phyloP scores from a whole-genome alignment of 73 alveolate species.

The Tetrahymena borealis region DNA sequence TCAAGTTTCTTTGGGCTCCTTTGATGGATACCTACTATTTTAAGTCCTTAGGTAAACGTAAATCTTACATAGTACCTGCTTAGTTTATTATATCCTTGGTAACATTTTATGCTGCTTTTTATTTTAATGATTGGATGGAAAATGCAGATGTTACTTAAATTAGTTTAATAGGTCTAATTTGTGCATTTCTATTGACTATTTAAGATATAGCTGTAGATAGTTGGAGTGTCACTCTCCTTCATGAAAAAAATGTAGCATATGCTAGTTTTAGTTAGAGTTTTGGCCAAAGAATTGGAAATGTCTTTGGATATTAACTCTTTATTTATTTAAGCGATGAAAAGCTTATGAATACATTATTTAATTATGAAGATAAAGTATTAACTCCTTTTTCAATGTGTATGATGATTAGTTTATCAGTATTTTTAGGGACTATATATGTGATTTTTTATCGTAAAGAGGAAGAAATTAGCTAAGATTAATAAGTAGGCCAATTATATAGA shows the following conservation, averaged over 20 bases:
- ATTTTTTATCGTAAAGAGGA: background rate
- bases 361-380: background rate
- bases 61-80: slow-evolving; percentile 17
- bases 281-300: background rate
- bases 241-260: background rate
- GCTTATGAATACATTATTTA: background rate
- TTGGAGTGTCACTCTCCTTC: slow-evolving; percentile 15
- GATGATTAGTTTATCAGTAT: background rate
- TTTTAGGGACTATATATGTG: background rate
- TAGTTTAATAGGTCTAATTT: slow-evolving; percentile 4
- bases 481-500: background rate
- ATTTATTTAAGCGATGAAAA: background rate
- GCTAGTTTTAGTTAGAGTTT: background rate
- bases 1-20: slow-evolving; percentile 19
- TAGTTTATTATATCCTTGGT: slow-evolving; percentile 3
- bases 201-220: slow-evolving; percentile 33
- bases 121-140: slow-evolving; percentile 8
- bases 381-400: background rate
- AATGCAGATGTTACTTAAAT: background rate
- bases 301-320: background rate
- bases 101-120: background rate
- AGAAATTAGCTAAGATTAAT: background rate
- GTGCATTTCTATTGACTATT: background rate
- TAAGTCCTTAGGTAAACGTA: slow-evolving; percentile 14
- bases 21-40: slow-evolving; percentile 12